Conservation (phyloP, 1,284 basidiomycete genomes). For the Pholiota adiposa region DNA sequence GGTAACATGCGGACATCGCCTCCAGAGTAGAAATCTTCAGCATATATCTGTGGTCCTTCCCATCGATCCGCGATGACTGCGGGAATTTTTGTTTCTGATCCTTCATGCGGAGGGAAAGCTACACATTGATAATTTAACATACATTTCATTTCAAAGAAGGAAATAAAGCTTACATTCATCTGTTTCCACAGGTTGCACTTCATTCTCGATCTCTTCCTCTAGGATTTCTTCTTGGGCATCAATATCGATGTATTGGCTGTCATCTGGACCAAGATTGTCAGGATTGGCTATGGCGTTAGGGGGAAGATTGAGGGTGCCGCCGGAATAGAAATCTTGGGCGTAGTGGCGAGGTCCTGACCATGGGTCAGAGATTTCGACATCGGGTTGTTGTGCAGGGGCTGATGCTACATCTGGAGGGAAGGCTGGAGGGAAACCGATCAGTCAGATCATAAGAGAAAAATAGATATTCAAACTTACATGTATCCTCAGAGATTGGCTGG, state of each 20-base stretch:
- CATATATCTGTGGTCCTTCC: slow-evolving; percentile 51
- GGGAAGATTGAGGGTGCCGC: slow-evolving; percentile 32
- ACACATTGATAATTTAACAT: not conserved
- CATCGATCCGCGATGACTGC: slow-evolving; percentile 50
- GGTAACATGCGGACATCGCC: slow-evolving; percentile 32
- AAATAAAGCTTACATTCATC: slow-evolving; percentile 18
- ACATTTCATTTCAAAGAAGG: not conserved
- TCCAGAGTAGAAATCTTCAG: slow-evolving; percentile 54
- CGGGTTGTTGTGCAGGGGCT: not conserved
- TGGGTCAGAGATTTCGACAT: slow-evolving; percentile 48
- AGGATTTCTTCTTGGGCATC: slow-evolving; percentile 2
- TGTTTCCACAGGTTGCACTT: slow-evolving; percentile 30
- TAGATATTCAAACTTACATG: slow-evolving; percentile 5
- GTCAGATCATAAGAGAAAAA: not conserved
- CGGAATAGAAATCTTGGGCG: slow-evolving; percentile 56
- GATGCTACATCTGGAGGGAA: slow-evolving; percentile 7
- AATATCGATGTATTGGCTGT: slow-evolving; percentile 10
- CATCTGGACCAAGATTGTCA: slow-evolving; percentile 8
- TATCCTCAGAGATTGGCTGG: slow-evolving; percentile 29
- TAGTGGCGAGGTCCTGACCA: slow-evolving; percentile 54
- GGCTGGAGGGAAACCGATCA: not conserved
- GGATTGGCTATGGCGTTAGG: slow-evolving; percentile 3
- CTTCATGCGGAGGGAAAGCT: slow-evolving; percentile 33
- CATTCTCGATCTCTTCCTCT: slow-evolving; percentile 14
- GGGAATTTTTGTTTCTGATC: not conserved